Evolutionary conservation across 1,139 yeast species (phyloP).

Genomic region (Lodderomyces elongisporus): DNA sequence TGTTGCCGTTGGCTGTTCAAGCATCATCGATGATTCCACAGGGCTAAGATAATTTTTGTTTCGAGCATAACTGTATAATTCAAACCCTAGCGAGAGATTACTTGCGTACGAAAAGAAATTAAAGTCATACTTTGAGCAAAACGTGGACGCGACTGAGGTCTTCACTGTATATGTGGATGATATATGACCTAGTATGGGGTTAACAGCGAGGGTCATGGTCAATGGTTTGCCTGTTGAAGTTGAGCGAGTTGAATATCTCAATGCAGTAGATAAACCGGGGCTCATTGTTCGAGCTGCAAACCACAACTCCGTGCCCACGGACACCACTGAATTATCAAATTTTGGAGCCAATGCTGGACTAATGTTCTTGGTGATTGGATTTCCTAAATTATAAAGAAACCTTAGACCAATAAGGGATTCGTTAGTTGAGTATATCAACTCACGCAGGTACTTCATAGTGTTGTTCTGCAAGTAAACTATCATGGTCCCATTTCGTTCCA

Average conservation of each 20-base stretch:
- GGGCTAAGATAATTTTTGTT: slow-evolving; percentile 8
- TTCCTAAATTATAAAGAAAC: slow-evolving; percentile 66
- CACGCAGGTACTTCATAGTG: slow-evolving; percentile 62
- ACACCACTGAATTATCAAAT: slow-evolving; percentile 47
- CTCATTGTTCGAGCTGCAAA: slow-evolving; percentile 80
- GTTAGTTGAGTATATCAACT: slow-evolving; percentile 79
- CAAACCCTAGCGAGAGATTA: slow-evolving; percentile 81
- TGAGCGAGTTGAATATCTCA: slow-evolving; percentile 81
- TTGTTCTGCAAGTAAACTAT: slow-evolving; percentile 72
- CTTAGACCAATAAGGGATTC: slow-evolving; percentile 85
- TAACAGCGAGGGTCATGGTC: slow-evolving; percentile 79
- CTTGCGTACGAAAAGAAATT: slow-evolving; percentile 89
- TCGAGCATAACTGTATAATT: slow-evolving; percentile 54
- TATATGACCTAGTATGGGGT: slow-evolving; percentile 87
- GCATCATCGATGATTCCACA: background rate
- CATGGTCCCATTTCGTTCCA: slow-evolving; percentile 52
- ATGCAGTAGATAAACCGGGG: slow-evolving; percentile 79
- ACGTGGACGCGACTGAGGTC: slow-evolving; percentile 70
- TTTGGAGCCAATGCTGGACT: slow-evolving; percentile 26
- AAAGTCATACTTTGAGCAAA: slow-evolving; percentile 83
- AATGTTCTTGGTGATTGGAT: slow-evolving; percentile 11
- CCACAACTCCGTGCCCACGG: slow-evolving; percentile 87
- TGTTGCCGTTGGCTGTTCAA: background rate
- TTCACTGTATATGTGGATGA: slow-evolving; percentile 86
- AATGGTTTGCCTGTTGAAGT: slow-evolving; percentile 85